Evolutionary conservation across 2,329 filamentous ascomycete genomes (phyloP), one percentile per base, ranked within the genome.

Genomic region (Shiraia bambusicola): DNA sequence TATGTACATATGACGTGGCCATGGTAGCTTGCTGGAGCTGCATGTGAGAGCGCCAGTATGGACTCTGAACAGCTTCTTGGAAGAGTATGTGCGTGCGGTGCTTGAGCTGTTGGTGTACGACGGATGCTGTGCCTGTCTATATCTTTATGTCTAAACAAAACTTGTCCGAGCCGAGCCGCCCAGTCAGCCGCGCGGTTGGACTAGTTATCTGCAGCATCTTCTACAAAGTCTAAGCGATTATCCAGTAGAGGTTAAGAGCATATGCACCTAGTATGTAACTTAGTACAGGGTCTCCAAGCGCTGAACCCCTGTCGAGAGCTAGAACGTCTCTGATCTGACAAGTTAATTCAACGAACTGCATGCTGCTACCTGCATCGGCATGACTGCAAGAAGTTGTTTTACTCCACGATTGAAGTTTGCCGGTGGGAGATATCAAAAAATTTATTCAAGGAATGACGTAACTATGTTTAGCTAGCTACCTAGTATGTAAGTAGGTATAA

Each of bases 171-270:
- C 41, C 37, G 41, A 48, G 45, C 45, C 45, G 45, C 39, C 36
- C 42, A 19, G 35, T 33, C 40, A 47, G 36, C 41, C 45, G 45
- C 45, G 46, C 46, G 46, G 42, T 29, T 49, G 42, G 19, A 33
- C 36, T n/a, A n/a, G n/a, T n/a, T 44, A 26, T 22, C 22, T 40
- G 27, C 41, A 29, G 28, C 17, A 32, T 24, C 19, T 45, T 45
- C 41, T 35, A 13, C 17, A 36, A 41, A 28, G 16, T 25, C 24
- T 26, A 22, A 24, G 5, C 26, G 25, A 28, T 14, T 28, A 14
- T 28, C 27, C 10, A 12, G 27, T 28, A 28, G 4, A 11, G 27
- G 11, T 14, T 22, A 22, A 22, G 19, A 22, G 4, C 4, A 8
- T 22, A 22, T 22, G 19, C 19, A 22, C 19, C 19, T 22, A 22